phyloP scores from a whole-genome alignment of 1,284 basidiomycete genomes.

The Volvariella volvacea region DNA sequence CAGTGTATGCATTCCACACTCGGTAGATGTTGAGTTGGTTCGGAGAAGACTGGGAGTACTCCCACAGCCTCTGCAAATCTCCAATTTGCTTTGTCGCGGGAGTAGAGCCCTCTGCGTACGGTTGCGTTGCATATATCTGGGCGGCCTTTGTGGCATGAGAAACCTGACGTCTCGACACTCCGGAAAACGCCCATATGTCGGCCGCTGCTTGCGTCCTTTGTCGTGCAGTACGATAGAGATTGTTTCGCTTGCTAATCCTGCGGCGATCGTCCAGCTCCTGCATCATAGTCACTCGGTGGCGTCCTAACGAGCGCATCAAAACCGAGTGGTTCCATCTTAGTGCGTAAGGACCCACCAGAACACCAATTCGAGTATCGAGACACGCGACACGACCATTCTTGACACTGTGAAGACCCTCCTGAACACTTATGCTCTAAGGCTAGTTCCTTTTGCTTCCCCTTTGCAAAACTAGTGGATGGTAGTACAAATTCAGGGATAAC shows the following conservation, averaged over 20 bases:
- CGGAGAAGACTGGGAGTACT: too few species aligned
- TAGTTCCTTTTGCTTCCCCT: constrained; percentile 44
- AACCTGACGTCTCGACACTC: too few species aligned
- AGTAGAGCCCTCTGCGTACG: too few species aligned
- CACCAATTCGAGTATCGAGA: constrained; percentile 36
- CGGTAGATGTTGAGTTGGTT: constrained; percentile 26
- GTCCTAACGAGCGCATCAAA: not conserved
- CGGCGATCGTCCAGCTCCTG: too few species aligned
- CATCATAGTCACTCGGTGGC: too few species aligned
- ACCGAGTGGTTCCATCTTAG: not conserved
- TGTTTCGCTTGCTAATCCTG: too few species aligned
- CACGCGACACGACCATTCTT: constrained; percentile 39
- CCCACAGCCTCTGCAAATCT: too few species aligned
- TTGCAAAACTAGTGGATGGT: constrained; percentile 38
- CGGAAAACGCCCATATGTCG: too few species aligned
- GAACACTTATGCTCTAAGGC: constrained; percentile 18
- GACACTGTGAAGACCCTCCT: constrained; percentile 24
- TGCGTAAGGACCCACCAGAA: constrained; percentile 26
- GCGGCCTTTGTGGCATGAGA: too few species aligned
- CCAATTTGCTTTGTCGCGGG: too few species aligned
- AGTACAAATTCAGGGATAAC: constrained; percentile 45
- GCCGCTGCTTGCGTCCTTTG: too few species aligned
- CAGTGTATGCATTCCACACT: constrained; percentile 29
- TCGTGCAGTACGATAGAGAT: too few species aligned
- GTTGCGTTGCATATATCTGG: constrained; percentile 5